Percentiles rank a stretch among this genome's conserved stretches.
These are phyloP conservation scores for Marasmius fiardii DNA, from an alignment of 1,284 basidiomycete genomes.

Conservation along the genomic window DNA sequence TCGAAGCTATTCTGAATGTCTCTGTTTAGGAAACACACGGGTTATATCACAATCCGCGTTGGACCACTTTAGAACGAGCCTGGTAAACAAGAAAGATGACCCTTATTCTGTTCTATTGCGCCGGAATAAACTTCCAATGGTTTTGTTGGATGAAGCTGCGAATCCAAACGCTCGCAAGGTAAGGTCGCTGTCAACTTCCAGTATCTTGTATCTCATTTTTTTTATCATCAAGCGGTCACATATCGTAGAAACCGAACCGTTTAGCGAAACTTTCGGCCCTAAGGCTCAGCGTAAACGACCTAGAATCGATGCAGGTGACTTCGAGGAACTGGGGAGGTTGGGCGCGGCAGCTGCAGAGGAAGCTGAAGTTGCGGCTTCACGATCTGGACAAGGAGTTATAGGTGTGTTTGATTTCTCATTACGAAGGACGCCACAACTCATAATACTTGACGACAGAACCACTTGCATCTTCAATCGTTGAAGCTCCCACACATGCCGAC, in stretches of 20 bases:
- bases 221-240: conserved; percentile 63
- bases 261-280: conserved; percentile 88
- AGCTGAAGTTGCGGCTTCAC: conserved; percentile 40
- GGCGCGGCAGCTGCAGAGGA: conserved; percentile 47
- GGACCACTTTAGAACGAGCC: conserved; percentile 90
- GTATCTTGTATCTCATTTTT: too few relatives aligned
- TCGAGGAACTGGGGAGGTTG: conserved; percentile 81
- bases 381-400: conserved; percentile 35
- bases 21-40: conserved; percentile 83
- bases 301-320: conserved; percentile 77
- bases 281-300: conserved; percentile 92
- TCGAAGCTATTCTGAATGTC: background rate
- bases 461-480: conserved; percentile 39
- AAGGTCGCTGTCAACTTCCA: background rate
- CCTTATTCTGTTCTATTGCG: conserved; percentile 92
- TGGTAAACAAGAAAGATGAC: conserved; percentile 81
- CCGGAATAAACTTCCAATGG: conserved; percentile 94
- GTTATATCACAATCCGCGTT: conserved; percentile 96
- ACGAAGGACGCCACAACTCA: background rate
- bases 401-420: conserved; percentile 30
- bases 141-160: conserved; percentile 81
- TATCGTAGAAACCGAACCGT: conserved; percentile 93
- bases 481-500: conserved; percentile 66
- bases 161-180: conserved; percentile 81
- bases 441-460: conserved; percentile 30